Conservation (phyloP, 768 basidiomycete genomes). For the Cyclocybe aegerita region DNA sequence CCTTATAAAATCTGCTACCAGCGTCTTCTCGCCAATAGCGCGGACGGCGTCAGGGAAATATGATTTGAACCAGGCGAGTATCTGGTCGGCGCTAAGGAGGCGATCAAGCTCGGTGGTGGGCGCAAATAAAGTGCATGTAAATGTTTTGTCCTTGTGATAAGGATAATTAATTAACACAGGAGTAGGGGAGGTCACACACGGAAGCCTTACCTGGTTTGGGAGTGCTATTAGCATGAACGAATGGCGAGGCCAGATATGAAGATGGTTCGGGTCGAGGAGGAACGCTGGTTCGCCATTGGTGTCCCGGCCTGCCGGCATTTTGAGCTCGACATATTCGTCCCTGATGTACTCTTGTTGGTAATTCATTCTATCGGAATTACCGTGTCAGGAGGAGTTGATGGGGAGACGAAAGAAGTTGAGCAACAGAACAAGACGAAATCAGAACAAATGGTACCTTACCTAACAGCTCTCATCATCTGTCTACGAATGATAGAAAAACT, state of each 20-base stretch:
- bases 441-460: conserved; percentile 51
- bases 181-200: conserved; percentile 21
- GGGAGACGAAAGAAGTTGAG: conserved; percentile 27
- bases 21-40: conserved; percentile 77
- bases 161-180: conserved; percentile 26
- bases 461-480: conserved; percentile 93
- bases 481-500: conserved; percentile 88
- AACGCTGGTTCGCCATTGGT: conserved; percentile 63
- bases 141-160: conserved; percentile 81
- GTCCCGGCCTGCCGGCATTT: conserved; percentile 82
- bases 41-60: conserved; percentile 89
- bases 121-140: conserved; percentile 96
- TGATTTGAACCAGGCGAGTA: conserved; percentile 73
- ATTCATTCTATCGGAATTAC: conserved; percentile 69
- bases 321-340: conserved; percentile 95
- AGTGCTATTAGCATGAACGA: conserved; percentile 99
- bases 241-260: conserved; percentile 99
- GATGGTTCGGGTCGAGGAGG: conserved; percentile 89
- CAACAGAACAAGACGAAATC: conserved; percentile 17
- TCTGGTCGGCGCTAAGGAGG: conserved; percentile 54
- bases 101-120: conserved; percentile 75
- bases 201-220: conserved; percentile 80
- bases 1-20: conserved; percentile 74
- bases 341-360: conserved; percentile 94
- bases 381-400: conserved; percentile 28